These are phyloP conservation scores for Naganishia sp. DNA, from an alignment of 1,284 basidiomycete species.

Conservation along the genomic window DNA sequence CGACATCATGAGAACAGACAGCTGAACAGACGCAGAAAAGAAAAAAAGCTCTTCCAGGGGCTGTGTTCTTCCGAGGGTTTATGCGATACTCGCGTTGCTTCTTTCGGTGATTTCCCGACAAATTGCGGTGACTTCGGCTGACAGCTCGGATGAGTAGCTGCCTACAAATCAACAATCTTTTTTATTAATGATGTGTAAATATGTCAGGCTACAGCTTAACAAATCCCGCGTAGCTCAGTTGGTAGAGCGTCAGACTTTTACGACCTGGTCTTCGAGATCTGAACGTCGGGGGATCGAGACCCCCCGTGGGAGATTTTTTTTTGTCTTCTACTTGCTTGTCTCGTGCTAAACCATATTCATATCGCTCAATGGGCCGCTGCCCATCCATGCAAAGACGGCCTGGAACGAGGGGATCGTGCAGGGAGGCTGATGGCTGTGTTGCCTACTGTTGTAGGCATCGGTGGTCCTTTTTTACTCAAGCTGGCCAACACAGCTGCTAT, in stretches of 20 bases:
- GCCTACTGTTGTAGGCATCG: too few relatives aligned
- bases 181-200: too few relatives aligned
- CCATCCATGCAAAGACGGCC: too few relatives aligned
- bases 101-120: background rate
- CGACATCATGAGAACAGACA: too few relatives aligned
- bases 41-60: background rate
- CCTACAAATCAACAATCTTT: too few relatives aligned
- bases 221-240: conserved; percentile 30
- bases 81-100: background rate
- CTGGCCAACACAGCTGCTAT: too few relatives aligned
- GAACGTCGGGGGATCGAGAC: conserved; percentile 29
- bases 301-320: conserved; percentile 26
- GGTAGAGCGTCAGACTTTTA: conserved; percentile 31
- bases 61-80: conserved; percentile 21
- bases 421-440: too few relatives aligned
- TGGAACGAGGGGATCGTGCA: too few relatives aligned
- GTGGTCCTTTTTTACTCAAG: too few relatives aligned
- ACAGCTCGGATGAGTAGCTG: too few relatives aligned
- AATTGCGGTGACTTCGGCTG: background rate
- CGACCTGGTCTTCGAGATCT: conserved; percentile 21
- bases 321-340: background rate
- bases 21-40: too few relatives aligned
- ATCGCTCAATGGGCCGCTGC: background rate
- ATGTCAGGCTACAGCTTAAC: too few relatives aligned
- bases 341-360: background rate